These are phyloP conservation scores for Cyclotella distinguenda DNA, from an alignment of 108 stramenopile genomes.

Conservation along the genomic window DNA sequence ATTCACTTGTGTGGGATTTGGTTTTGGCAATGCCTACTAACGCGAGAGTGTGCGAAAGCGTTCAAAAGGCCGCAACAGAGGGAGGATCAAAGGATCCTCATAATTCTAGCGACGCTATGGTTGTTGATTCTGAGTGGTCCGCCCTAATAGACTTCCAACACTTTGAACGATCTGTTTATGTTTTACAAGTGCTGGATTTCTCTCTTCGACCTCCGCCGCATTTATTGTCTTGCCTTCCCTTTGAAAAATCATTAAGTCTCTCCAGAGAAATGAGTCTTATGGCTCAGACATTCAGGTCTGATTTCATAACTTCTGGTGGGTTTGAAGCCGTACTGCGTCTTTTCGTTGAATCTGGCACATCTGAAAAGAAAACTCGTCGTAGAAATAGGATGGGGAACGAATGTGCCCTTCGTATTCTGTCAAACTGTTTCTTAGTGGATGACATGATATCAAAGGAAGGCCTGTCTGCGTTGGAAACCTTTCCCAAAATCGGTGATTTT, in stretches of 20 bases:
- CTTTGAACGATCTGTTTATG: slow-evolving; percentile 88
- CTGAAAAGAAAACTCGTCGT: slow-evolving; percentile 47
- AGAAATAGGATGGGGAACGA: slow-evolving; percentile 83
- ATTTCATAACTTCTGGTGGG: slow-evolving; percentile 90
- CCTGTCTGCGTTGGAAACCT: slow-evolving; percentile 49
- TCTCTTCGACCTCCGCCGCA: slow-evolving; percentile 85
- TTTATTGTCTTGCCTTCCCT: slow-evolving; percentile 60
- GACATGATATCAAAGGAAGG: slow-evolving; percentile 57
- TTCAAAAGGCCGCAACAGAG: slow-evolving; percentile 45
- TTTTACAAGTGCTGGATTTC: slow-evolving; percentile 91
- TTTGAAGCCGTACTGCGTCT: slow-evolving; percentile 83
- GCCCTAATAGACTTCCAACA: slow-evolving; percentile 62
- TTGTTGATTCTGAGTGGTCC: slow-evolving; percentile 70
- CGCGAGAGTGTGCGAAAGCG: slow-evolving; percentile 53
- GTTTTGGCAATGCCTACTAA: slow-evolving; percentile 93
- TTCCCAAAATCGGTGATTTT: slow-evolving; percentile 63
- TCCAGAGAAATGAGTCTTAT: slow-evolving; percentile 39
- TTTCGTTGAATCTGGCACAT: slow-evolving; percentile 61
- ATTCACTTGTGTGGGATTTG: slow-evolving; percentile 89
- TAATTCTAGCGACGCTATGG: slow-evolving; percentile 61
- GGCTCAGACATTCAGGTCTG: slow-evolving; percentile 59
- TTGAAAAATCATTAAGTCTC: slow-evolving; percentile 29
- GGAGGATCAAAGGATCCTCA: neutral
- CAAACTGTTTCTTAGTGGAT: slow-evolving; percentile 72
- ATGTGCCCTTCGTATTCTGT: slow-evolving; percentile 80